phyloP scores from a whole-genome alignment of 106 monocot species.

The Apostasia shenzhenica region DNA sequence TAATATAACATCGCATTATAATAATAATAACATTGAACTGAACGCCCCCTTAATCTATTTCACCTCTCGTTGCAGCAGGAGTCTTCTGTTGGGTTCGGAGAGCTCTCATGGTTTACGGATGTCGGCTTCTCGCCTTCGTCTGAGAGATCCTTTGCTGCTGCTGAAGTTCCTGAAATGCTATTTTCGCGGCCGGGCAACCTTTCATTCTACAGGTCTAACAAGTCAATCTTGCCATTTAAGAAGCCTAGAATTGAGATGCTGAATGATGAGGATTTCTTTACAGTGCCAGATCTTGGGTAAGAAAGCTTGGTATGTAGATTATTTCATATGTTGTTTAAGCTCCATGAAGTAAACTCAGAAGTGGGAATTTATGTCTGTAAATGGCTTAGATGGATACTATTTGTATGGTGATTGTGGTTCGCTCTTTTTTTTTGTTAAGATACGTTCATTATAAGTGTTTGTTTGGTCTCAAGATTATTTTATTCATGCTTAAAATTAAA shows the following conservation, averaged over 20 bases:
- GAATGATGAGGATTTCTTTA: constrained; percentile 79
- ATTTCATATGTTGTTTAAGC: no score
- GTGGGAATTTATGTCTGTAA: background rate
- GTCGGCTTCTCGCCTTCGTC: constrained; percentile 49
- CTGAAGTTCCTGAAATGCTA: constrained; percentile 66
- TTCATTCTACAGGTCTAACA: constrained; percentile 25
- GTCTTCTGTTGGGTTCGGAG: constrained; percentile 45
- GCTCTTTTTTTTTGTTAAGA: background rate
- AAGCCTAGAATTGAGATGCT: constrained; percentile 54
- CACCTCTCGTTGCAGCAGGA: constrained; percentile 29
- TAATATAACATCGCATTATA: no score
- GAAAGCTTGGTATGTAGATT: background rate
- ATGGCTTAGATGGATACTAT: background rate
- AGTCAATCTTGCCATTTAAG: constrained; percentile 27
- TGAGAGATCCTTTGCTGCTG: constrained; percentile 16
- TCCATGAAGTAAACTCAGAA: background rate
- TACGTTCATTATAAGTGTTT: background rate
- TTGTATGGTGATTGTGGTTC: background rate
- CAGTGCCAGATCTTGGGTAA: constrained; percentile 92
- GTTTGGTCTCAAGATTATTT: no score
- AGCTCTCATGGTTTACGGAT: constrained; percentile 77
- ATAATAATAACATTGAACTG: no score
- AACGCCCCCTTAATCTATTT: background rate
- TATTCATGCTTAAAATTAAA: no score
- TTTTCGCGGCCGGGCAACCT: constrained; percentile 15